phyloP scores from a whole-genome alignment of 2,329 filamentous ascomycete species.

The Fusarium beomiforme region DNA sequence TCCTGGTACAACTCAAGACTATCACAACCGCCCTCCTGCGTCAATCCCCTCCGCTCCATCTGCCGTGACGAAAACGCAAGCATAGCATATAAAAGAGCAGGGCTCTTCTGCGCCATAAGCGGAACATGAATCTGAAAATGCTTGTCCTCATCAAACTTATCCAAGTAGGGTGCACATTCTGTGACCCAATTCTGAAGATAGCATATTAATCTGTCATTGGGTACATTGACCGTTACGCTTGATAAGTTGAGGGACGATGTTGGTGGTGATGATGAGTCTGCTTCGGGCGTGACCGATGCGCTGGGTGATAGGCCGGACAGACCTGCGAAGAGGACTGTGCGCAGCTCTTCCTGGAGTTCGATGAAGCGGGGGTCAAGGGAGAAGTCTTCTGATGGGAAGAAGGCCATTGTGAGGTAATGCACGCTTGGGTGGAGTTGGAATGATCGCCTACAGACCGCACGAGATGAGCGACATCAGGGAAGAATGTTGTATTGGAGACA shows the following conservation, averaged over 20 bases:
- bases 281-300: constrained; percentile 44
- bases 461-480: not conserved
- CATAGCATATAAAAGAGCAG: constrained; percentile 59
- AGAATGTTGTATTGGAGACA: not conserved
- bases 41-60: constrained; percentile 60
- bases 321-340: constrained; percentile 53
- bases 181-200: constrained; percentile 62
- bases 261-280: constrained; percentile 11
- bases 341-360: constrained; percentile 56
- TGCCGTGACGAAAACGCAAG: constrained; percentile 64
- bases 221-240: constrained; percentile 42
- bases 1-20: constrained; percentile 65
- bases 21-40: constrained; percentile 56
- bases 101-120: constrained; percentile 56
- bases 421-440: not conserved
- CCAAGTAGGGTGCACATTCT: constrained; percentile 59
- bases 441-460: not conserved
- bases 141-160: constrained; percentile 64
- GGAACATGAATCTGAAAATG: constrained; percentile 63
- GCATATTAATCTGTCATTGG: constrained; percentile 37
- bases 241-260: constrained; percentile 41
- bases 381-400: constrained; percentile 46
- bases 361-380: constrained; percentile 54
- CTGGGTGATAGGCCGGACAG: constrained; percentile 40
- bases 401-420: constrained; percentile 10